Base-by-base conservation (phyloP, 805 yeast genomes). In the Scheffersomyces ergatensis region DNA sequence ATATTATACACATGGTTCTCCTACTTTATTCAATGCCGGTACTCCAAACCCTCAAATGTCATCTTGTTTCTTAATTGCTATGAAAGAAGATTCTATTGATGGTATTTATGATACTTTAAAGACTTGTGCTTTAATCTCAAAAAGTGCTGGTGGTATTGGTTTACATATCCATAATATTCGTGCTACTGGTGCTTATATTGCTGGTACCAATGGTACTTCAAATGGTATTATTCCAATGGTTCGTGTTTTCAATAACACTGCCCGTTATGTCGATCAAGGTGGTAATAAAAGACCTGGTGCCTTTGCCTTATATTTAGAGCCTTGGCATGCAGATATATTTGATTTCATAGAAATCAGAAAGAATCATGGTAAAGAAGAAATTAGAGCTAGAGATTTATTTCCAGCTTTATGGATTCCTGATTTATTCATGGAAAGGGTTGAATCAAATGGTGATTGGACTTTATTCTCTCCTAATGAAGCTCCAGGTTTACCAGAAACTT, bases 261-360 rank as follows among this genome's bases (percentile, higher is more conserved):
- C 83, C 27, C 69, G 82, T 57, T 78, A 78, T 52, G 83, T 78
- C 33, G 83, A 78, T 53, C 83, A 78, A 60, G 83, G 83, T 57
- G 83, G 83, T 50, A 78, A 78, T 61, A 78, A 78, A 62, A 65
- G 83, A 59, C 83, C 83, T 13, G 83, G 83, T 54, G 83, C 83
- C 12, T 76, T 78, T 58, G 83, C 83, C 16, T 59, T 78, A 39
- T 78, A 78, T 58, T 56, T 77, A 38, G 83, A 78, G 60, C 83
- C 83, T 54, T 78, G 83, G 83, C 83, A 78, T 55, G 62, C 80
- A 6, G 83, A 78, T 56, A 70, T 78, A 46, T 73, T 78, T 50
- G 82, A 78, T 43, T 77, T 78, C 49, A 68, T 78, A 42, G 82
- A 78, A 54, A 73, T 78, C 47, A 69, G 82, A 61, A 78, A 78